phyloP scores from a whole-genome alignment of 2,329 filamentous ascomycete genomes.

The Xenoacremonium recifei region DNA sequence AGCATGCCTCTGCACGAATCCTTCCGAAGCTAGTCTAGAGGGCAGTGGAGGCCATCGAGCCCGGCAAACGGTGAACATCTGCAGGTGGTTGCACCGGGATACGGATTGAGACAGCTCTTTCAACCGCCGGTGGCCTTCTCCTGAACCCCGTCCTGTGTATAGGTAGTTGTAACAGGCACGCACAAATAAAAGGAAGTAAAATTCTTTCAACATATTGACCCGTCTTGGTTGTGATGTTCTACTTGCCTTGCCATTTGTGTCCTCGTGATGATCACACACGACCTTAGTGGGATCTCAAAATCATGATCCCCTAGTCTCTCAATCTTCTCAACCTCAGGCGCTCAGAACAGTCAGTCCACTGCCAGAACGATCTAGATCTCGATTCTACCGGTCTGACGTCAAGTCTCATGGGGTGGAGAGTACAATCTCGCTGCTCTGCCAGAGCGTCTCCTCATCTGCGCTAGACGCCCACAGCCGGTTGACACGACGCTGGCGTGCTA shows the following conservation, averaged over 20 bases:
- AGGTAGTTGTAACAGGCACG: slow-evolving; percentile 39
- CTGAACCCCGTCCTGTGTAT: slow-evolving; percentile 30
- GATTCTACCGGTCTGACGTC: slow-evolving; percentile 19
- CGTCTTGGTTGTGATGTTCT: background rate
- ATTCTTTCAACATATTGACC: slow-evolving; percentile 15
- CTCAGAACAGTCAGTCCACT: slow-evolving; percentile 1
- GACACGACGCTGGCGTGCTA: too few relatives aligned
- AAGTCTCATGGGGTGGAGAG: slow-evolving; percentile 20
- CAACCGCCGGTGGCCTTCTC: slow-evolving; percentile 19
- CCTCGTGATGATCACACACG: background rate
- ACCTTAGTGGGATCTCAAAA: too few relatives aligned
- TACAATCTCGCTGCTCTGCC: slow-evolving; percentile 20
- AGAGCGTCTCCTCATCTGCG: too few relatives aligned
- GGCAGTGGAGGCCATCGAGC: too few relatives aligned
- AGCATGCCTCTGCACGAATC: slow-evolving; percentile 29
- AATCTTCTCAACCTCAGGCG: background rate
- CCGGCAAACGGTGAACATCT: too few relatives aligned
- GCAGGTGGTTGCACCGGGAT: too few relatives aligned
- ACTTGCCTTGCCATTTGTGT: background rate
- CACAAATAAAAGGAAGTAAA: slow-evolving; percentile 37
- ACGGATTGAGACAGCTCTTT: slow-evolving; percentile 8
- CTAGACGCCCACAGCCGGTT: too few relatives aligned
- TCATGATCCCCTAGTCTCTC: background rate
- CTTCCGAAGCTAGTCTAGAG: slow-evolving; percentile 22
- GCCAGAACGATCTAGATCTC: slow-evolving; percentile 17